Evolutionary conservation across 441 rosid genomes (phyloP).

Genomic region (Euphorbia celastroides): DNA sequence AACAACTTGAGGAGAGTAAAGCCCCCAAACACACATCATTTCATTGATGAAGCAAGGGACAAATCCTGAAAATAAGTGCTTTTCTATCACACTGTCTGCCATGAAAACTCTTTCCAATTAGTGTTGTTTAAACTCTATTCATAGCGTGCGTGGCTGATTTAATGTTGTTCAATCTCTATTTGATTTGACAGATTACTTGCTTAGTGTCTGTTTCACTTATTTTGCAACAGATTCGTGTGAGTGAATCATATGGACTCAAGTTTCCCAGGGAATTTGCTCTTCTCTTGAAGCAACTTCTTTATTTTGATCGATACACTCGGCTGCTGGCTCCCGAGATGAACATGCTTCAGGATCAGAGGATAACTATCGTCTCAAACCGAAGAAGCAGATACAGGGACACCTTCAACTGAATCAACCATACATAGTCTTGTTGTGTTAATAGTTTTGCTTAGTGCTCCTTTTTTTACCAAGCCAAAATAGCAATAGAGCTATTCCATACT

Average conservation of each 20-base stretch:
- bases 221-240: slow-evolving; percentile 58
- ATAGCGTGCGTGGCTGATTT: background rate
- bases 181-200: too few relatives aligned
- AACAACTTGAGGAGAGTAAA: background rate
- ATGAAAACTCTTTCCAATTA: background rate
- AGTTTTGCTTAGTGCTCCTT: background rate
- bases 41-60: background rate
- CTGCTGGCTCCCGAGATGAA: slow-evolving; percentile 88
- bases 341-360: slow-evolving; percentile 97
- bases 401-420: slow-evolving; percentile 27
- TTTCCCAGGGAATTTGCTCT: slow-evolving; percentile 96
- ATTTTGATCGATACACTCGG: slow-evolving; percentile 90
- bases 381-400: slow-evolving; percentile 38
- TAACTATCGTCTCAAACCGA: slow-evolving; percentile 65
- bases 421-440: background rate
- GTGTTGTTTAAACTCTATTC: background rate
- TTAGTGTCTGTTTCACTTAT: slow-evolving; percentile 1
- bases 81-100: background rate
- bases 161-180: background rate
- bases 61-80: too few relatives aligned
- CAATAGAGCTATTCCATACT: background rate
- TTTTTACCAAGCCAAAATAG: slow-evolving; percentile 8
- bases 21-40: background rate
- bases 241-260: slow-evolving; percentile 85
- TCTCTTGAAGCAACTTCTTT: slow-evolving; percentile 91